Evolutionary conservation across 768 basidiomycete species (phyloP).

Genomic region (Collybia sordida): DNA sequence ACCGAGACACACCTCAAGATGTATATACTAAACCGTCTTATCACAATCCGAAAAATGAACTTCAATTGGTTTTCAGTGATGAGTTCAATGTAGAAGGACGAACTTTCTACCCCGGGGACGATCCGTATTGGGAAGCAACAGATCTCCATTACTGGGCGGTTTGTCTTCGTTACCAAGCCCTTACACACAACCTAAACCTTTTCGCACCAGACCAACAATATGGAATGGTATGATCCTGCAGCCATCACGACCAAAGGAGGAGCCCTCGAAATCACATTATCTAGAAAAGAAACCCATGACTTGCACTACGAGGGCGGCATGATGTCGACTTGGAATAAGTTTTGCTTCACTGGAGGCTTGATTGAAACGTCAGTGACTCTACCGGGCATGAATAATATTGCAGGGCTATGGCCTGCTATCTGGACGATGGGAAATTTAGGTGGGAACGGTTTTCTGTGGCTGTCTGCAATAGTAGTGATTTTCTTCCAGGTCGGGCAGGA

Average conservation of each 20-base stretch:
- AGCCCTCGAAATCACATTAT: constrained; percentile 72
- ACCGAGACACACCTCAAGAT: constrained; percentile 67
- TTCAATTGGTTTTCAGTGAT: constrained; percentile 83
- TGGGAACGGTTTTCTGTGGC: constrained; percentile 16
- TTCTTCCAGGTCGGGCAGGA: constrained; percentile 66
- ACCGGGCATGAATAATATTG: constrained; percentile 64
- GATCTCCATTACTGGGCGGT: constrained; percentile 81
- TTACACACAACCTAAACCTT: neutral
- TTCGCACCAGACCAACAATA: constrained; percentile 54
- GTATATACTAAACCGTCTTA: constrained; percentile 56
- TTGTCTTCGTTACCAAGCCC: constrained; percentile 4
- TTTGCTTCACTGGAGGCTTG: constrained; percentile 91
- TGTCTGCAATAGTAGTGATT: constrained; percentile 1
- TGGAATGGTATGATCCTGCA: constrained; percentile 90
- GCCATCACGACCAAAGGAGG: constrained; percentile 76
- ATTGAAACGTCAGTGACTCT: constrained; percentile 68
- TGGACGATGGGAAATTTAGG: constrained; percentile 84
- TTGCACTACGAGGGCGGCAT: constrained; percentile 74
- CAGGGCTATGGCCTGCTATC: constrained; percentile 77
- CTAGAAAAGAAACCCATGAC: constrained; percentile 61
- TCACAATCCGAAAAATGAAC: constrained; percentile 46
- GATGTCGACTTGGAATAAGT: constrained; percentile 82
- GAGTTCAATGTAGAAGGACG: constrained; percentile 83
- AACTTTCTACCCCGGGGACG: constrained; percentile 84
- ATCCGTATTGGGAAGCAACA: constrained; percentile 87